These are phyloP conservation scores for Penicillium brevicompactum DNA, from an alignment of 2,329 filamentous ascomycete genomes.

Conservation along the genomic window DNA sequence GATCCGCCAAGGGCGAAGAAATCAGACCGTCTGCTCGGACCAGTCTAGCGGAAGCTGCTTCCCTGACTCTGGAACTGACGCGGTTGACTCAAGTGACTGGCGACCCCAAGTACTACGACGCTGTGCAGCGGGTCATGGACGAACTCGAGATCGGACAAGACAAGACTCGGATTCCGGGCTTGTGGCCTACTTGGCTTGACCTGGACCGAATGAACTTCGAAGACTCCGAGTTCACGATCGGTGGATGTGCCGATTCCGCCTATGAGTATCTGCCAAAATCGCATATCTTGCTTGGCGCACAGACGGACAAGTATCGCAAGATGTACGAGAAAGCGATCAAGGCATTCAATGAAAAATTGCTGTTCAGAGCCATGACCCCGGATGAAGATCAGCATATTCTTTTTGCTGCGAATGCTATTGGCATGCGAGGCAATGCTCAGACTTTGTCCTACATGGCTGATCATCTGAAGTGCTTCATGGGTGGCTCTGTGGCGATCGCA, in stretches of 20 bases:
- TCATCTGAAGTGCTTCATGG: slow-evolving; percentile 63
- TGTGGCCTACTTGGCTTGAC: slow-evolving; percentile 79
- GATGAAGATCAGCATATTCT: slow-evolving; percentile 42
- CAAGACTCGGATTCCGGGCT: slow-evolving; percentile 69
- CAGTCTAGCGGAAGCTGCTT: slow-evolving; percentile 74
- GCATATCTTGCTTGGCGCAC: slow-evolving; percentile 48
- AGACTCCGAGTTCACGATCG: slow-evolving; percentile 43
- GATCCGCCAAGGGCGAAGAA: slow-evolving; percentile 31
- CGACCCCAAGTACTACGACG: slow-evolving; percentile 84
- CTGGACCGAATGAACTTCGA: slow-evolving; percentile 38
- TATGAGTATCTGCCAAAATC: slow-evolving; percentile 56
- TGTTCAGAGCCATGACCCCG: slow-evolving; percentile 49
- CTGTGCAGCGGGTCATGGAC: slow-evolving; percentile 80
- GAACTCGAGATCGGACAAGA: slow-evolving; percentile 74
- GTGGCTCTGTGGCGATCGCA: slow-evolving; percentile 63
- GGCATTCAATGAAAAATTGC: slow-evolving; percentile 42
- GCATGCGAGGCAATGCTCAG: slow-evolving; percentile 17
- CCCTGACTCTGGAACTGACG: slow-evolving; percentile 87
- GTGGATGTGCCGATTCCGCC: slow-evolving; percentile 51
- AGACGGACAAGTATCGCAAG: slow-evolving; percentile 43
- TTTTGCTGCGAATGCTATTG: slow-evolving; percentile 38
- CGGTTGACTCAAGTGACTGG: slow-evolving; percentile 81
- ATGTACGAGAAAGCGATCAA: slow-evolving; percentile 47
- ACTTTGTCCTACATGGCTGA: slow-evolving; percentile 48
- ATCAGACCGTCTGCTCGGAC: slow-evolving; percentile 58